Conservation (phyloP, 257 asterid species). For the Buddleja alternifolia region DNA sequence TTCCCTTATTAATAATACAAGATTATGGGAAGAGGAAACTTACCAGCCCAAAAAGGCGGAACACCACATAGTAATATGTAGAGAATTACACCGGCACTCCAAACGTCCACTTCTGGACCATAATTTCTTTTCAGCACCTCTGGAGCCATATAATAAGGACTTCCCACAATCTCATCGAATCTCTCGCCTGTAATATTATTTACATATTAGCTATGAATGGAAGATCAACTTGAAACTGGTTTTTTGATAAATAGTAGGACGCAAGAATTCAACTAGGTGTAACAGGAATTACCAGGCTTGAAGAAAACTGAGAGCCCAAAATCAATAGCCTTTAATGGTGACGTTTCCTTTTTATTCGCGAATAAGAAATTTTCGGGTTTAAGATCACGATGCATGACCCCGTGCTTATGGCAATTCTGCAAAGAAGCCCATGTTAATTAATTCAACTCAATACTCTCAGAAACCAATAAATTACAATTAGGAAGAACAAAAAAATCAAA, state of each 20-base stretch:
- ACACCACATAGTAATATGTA: slow-evolving; percentile 71
- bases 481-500: neutral
- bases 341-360: slow-evolving; percentile 61
- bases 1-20: neutral
- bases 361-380: slow-evolving; percentile 71
- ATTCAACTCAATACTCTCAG: neutral
- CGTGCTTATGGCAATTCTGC: slow-evolving; percentile 65
- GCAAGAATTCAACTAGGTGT: neutral
- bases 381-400: slow-evolving; percentile 78
- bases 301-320: slow-evolving; percentile 71
- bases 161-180: slow-evolving; percentile 75
- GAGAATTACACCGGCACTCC: slow-evolving; percentile 85
- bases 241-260: neutral
- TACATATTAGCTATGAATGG: slow-evolving; percentile 18
- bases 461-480: neutral
- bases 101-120: slow-evolving; percentile 71
- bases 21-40: slow-evolving; percentile 2
- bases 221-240: slow-evolving; percentile 13
- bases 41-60: slow-evolving; percentile 87
- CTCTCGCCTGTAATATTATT: slow-evolving; percentile 50
- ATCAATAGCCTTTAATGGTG: slow-evolving; percentile 67
- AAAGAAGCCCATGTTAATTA: slow-evolving; percentile 5
- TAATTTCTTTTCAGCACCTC: slow-evolving; percentile 68
- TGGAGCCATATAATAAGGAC: slow-evolving; percentile 84
- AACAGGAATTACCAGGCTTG: slow-evolving; percentile 54